phyloP scores from a whole-genome alignment of 2,329 filamentous ascomycete species.

The Fusarium udum region DNA sequence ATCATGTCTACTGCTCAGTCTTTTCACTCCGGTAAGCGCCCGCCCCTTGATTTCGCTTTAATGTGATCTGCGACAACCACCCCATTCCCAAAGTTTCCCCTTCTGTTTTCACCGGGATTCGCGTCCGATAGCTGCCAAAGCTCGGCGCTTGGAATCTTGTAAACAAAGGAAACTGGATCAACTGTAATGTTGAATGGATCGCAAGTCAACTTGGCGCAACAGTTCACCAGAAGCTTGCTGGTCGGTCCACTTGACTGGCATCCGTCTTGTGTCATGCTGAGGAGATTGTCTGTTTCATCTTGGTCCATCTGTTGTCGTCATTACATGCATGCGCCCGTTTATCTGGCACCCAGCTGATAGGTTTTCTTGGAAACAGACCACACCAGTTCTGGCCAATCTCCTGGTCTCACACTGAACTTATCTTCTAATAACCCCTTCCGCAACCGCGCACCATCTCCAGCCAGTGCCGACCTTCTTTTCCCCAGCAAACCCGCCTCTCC shows the following conservation, averaged over 20 bases:
- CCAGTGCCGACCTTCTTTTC: conserved; percentile 48
- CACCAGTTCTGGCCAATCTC: conserved; percentile 39
- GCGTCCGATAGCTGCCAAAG: conserved; percentile 28
- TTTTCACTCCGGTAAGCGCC: conserved; percentile 44
- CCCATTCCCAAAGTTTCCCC: conserved; percentile 29
- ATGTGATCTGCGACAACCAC: conserved; percentile 41
- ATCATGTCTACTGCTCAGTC: conserved; percentile 43
- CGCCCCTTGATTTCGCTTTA: conserved; percentile 45
- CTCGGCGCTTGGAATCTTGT: conserved; percentile 36
- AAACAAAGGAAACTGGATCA: conserved; percentile 35
- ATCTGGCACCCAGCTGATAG: conserved; percentile 39
- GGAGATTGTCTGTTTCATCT: conserved; percentile 47
- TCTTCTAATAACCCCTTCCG: conserved; percentile 86
- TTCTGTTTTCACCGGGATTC: conserved; percentile 32
- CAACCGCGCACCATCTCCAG: conserved; percentile 74
- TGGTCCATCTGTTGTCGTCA: conserved; percentile 44
- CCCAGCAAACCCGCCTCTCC: conserved; percentile 61
- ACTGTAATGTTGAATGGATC: conserved; percentile 32
- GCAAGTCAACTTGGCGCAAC: conserved; percentile 41
- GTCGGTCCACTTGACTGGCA: conserved; percentile 43
- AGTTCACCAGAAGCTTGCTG: conserved; percentile 34
- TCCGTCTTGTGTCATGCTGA: conserved; percentile 46
- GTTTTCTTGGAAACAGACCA: conserved; percentile 41
- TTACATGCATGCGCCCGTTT: conserved; percentile 45
- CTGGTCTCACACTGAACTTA: conserved; percentile 70